These are phyloP conservation scores for Rhexocercosporidium sp. DNA, from an alignment of 2,329 filamentous ascomycete species.

Conservation along the genomic window DNA sequence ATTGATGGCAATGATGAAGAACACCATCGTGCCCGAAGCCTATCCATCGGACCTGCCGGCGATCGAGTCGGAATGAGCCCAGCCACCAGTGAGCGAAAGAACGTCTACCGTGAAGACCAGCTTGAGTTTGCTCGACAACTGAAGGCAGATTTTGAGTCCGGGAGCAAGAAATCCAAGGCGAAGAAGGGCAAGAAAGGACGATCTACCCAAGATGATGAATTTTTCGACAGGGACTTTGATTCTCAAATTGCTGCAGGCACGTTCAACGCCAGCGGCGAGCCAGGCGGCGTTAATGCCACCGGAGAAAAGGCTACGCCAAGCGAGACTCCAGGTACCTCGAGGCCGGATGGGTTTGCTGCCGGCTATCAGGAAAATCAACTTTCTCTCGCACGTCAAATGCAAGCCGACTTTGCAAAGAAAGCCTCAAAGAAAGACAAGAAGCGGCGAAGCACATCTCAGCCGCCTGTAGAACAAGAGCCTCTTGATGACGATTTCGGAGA, in stretches of 20 bases:
- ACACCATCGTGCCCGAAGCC: constrained; percentile 35
- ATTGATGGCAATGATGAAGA: constrained; percentile 27
- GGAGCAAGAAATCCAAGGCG: constrained; percentile 37
- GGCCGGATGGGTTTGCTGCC: constrained; percentile 30
- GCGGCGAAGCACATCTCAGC: constrained; percentile 34
- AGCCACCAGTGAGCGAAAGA: constrained; percentile 24
- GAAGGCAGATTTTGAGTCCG: constrained; percentile 34
- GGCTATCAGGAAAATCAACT: constrained; percentile 38
- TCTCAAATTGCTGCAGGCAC: not conserved
- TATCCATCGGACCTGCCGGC: constrained; percentile 32
- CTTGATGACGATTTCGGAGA: constrained; percentile 30
- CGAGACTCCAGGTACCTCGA: constrained; percentile 11
- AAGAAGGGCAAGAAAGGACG: constrained; percentile 39
- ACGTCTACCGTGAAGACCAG: constrained; percentile 36
- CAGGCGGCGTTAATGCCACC: not conserved
- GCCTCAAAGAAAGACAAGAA: constrained; percentile 46
- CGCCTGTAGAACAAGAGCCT: constrained; percentile 29
- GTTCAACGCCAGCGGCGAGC: not conserved
- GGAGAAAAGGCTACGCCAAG: not conserved
- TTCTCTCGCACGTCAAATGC: constrained; percentile 37
- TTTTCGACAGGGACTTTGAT: constrained; percentile 8
- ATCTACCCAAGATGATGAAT: constrained; percentile 25
- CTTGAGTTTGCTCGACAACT: constrained; percentile 38
- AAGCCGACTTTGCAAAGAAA: constrained; percentile 35
- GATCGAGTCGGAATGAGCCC: constrained; percentile 18